Percentiles rank a stretch among this genome's conserved stretches.
These are phyloP conservation scores for Pichiaceae sp. DNA, from an alignment of 1,139 yeast genomes.

Conservation along the genomic window DNA sequence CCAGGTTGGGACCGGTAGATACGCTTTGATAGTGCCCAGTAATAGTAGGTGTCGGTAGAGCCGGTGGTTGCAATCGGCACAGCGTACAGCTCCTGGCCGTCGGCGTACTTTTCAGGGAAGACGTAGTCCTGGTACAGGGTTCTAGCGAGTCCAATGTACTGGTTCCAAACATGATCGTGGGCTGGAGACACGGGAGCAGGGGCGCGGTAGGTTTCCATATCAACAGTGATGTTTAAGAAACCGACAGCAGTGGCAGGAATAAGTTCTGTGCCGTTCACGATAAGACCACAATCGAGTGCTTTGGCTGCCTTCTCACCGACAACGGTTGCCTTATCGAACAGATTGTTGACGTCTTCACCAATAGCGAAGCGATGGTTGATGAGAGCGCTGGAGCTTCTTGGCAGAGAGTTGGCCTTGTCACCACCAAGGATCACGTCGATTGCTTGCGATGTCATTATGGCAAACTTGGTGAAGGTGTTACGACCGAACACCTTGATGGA, in stretches of 20 bases:
- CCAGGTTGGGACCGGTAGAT: slow-evolving; percentile 51
- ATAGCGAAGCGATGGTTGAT: slow-evolving; percentile 33
- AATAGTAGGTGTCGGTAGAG: slow-evolving; percentile 77
- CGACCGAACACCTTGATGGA: slow-evolving; percentile 26
- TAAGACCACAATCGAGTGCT: slow-evolving; percentile 34
- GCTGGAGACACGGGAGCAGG: slow-evolving; percentile 38
- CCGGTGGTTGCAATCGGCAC: slow-evolving; percentile 69
- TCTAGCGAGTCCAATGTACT: slow-evolving; percentile 37
- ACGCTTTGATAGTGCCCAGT: slow-evolving; percentile 65
- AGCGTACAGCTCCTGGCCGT: slow-evolving; percentile 39
- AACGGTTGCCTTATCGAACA: slow-evolving; percentile 23
- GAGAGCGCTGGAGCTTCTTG: slow-evolving; percentile 48
- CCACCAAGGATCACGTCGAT: slow-evolving; percentile 66
- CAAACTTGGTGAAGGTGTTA: slow-evolving; percentile 26
- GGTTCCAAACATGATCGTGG: slow-evolving; percentile 34
- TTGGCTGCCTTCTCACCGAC: slow-evolving; percentile 22
- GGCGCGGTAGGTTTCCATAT: slow-evolving; percentile 24
- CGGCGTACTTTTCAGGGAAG: slow-evolving; percentile 33
- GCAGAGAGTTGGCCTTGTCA: slow-evolving; percentile 63
- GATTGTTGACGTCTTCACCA: slow-evolving; percentile 32
- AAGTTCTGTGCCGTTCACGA: slow-evolving; percentile 19
- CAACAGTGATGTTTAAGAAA: slow-evolving; percentile 36
- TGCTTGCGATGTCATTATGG: slow-evolving; percentile 51
- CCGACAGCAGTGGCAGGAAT: slow-evolving; percentile 33
- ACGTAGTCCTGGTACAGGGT: slow-evolving; percentile 40